Base-by-base conservation (phyloP, 2,329 filamentous ascomycete genomes). In the Westerdykella sp. region DNA sequence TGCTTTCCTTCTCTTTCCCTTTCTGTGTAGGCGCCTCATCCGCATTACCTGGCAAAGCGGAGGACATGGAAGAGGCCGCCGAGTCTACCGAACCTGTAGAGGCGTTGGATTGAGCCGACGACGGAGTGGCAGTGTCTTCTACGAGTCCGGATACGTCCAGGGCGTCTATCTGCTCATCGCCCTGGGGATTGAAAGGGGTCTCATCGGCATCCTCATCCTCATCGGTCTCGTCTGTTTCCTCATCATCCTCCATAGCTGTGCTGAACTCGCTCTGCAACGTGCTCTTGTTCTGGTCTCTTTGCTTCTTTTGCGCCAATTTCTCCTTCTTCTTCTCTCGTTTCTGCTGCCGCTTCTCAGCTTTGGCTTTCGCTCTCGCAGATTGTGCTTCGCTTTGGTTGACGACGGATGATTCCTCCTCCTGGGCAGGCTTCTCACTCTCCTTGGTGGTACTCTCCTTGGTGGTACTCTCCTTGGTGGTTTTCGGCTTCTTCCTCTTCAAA, bases 1-100 rank as follows among this genome's bases (percentile, higher is more conserved):
- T 61, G 45, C 62, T 63, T 41, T 57, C 50, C 47, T 56, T 56
- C 31, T 37, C 34, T 35, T 35, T 35, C 32, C 13, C 32, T 50
- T 59, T 64, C 43, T 55, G 46, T 34, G 48, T 47, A 34, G 18
- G 37, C 7, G 43, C 48, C 35, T 56, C 47, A 16, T 53, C 50
- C 13, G 42, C 51, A 7, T 55, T 42, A 13, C 67, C 65, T 7
- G 69, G 68, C 38, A 63, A 50, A 40, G 72, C 65, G 6, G 72
- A 74, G 34, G 73, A 73, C 36, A 69, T 67, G 2, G 72, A 74
- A 9, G 73, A 75, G 31, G 70, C 61, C 39, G 69, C 70, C 23
- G 53, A 69, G 49, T 61, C 56, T 49, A 69, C 65, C 43, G 61
- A 64, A 35, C 67, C 64, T 46, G 70, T 63, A 31, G 70, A 73